Evolutionary conservation across 2,329 filamentous ascomycete species (phyloP).

Genomic region (Berkeleyomyces rouxiae): DNA sequence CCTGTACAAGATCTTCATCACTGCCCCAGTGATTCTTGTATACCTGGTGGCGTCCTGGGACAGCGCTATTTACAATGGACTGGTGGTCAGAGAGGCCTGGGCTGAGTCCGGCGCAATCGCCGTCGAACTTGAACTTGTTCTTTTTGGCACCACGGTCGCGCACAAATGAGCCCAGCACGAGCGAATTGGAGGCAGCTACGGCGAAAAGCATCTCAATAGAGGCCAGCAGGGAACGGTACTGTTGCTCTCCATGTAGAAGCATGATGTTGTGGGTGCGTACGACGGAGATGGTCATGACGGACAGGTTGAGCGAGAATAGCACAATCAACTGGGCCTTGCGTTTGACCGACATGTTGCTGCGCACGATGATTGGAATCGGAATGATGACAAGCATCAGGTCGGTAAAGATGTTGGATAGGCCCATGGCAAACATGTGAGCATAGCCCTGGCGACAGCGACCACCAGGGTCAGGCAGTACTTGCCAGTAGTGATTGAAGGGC

Average conservation of each 20-base stretch:
- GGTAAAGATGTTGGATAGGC: constrained; percentile 72
- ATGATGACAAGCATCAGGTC: constrained; percentile 78
- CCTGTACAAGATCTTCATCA: constrained; percentile 76
- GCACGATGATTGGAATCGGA: constrained; percentile 73
- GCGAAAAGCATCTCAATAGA: constrained; percentile 84
- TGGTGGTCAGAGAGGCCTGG: constrained; percentile 3
- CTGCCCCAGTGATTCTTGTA: constrained; percentile 56
- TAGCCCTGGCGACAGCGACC: constrained; percentile 74
- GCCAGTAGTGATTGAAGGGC: constrained; percentile 60
- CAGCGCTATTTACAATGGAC: constrained; percentile 16
- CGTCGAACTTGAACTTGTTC: constrained; percentile 49
- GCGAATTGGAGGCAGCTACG: constrained; percentile 68
- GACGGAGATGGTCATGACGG: constrained; percentile 62
- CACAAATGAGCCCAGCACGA: constrained; percentile 85
- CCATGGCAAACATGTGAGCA: constrained; percentile 77
- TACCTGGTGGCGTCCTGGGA: constrained; percentile 28
- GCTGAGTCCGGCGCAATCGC: constrained; percentile 8
- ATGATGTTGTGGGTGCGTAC: constrained; percentile 74
- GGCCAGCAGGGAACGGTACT: constrained; percentile 74
- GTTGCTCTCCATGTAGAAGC: constrained; percentile 52
- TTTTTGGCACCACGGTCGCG: constrained; percentile 85
- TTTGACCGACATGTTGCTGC: constrained; percentile 57
- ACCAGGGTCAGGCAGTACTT: constrained; percentile 72
- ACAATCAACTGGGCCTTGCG: constrained; percentile 64
- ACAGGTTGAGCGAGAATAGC: constrained; percentile 71